Evolutionary conservation across 306 rosid species (phyloP).

Genomic region (Echinosophora koreensis): DNA sequence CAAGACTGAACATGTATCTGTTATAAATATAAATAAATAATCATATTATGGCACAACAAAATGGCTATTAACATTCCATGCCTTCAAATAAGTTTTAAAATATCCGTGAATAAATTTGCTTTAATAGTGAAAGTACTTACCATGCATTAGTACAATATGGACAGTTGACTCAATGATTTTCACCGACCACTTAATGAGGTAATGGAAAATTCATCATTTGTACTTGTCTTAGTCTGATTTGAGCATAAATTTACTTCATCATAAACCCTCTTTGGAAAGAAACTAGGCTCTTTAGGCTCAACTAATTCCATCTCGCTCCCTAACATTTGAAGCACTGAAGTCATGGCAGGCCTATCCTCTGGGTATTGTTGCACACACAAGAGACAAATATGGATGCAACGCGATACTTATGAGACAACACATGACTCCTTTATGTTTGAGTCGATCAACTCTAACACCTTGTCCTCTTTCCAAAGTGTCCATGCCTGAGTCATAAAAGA

Average conservation of each 20-base stretch:
- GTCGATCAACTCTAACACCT: conserved; percentile 50
- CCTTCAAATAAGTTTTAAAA: neutral
- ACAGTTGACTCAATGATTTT: neutral
- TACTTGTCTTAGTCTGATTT: conserved; percentile 22
- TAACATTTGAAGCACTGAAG: conserved; percentile 54
- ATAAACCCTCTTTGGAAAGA: conserved; percentile 4
- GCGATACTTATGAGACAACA: conserved; percentile 41
- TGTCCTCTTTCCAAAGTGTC: conserved; percentile 57
- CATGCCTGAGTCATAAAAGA: conserved; percentile 50
- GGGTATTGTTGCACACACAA: conserved; percentile 60
- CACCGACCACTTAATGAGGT: conserved; percentile 13
- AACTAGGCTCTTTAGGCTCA: conserved; percentile 62
- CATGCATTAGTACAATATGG: neutral
- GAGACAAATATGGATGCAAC: conserved; percentile 60
- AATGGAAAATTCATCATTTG: conserved; percentile 24
- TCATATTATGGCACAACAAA: neutral
- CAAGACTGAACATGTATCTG: neutral
- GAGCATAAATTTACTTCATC: conserved; percentile 25
- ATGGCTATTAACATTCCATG: neutral
- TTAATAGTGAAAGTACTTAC: neutral
- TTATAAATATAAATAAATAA: no score
- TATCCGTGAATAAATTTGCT: no score
- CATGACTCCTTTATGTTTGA: conserved; percentile 39
- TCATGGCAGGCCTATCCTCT: conserved; percentile 42
- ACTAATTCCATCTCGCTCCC: conserved; percentile 47